Percentiles rank a stretch among this genome's conserved stretches.
phyloP scores from a whole-genome alignment of 2,329 filamentous ascomycete species.

The Leptographium wingfieldii region DNA sequence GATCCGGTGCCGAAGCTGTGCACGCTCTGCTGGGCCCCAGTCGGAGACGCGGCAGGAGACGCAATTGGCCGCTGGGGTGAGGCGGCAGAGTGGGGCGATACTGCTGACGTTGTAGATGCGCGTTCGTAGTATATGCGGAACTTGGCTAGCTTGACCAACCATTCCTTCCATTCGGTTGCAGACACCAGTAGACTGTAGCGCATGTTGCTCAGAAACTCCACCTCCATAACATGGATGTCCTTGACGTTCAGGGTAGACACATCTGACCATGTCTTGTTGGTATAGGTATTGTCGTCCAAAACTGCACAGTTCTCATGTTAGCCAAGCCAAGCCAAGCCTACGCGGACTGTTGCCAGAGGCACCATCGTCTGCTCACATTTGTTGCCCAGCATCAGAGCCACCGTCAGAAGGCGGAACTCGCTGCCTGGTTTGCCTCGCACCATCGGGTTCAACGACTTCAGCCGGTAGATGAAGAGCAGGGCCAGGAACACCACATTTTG shows the following conservation, averaged over 20 bases:
- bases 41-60: slow-evolving; percentile 40
- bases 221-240: slow-evolving; percentile 98
- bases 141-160: slow-evolving; percentile 70
- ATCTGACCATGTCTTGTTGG: slow-evolving; percentile 98
- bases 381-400: slow-evolving; percentile 94
- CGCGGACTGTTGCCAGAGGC: neutral
- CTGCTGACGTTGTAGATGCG: slow-evolving; percentile 25
- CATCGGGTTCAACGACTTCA: slow-evolving; percentile 80
- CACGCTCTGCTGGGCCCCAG: slow-evolving; percentile 18
- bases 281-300: slow-evolving; percentile 96
- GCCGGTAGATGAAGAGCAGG: slow-evolving; percentile 79
- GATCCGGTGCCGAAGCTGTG: neutral
- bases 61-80: slow-evolving; percentile 23
- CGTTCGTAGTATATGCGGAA: slow-evolving; percentile 76
- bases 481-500: slow-evolving; percentile 90
- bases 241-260: slow-evolving; percentile 87
- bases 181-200: slow-evolving; percentile 85
- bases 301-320: slow-evolving; percentile 32
- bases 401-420: slow-evolving; percentile 83
- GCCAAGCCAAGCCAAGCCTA: neutral
- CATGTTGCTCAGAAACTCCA: slow-evolving; percentile 99
- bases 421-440: slow-evolving; percentile 89
- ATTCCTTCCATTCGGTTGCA: slow-evolving; percentile 72
- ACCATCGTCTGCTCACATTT: slow-evolving; percentile 52
- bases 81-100: slow-evolving; percentile 22